Evolutionary conservation across 2,329 filamentous ascomycete genomes (phyloP).

Genomic region (Tolypocladium album): DNA sequence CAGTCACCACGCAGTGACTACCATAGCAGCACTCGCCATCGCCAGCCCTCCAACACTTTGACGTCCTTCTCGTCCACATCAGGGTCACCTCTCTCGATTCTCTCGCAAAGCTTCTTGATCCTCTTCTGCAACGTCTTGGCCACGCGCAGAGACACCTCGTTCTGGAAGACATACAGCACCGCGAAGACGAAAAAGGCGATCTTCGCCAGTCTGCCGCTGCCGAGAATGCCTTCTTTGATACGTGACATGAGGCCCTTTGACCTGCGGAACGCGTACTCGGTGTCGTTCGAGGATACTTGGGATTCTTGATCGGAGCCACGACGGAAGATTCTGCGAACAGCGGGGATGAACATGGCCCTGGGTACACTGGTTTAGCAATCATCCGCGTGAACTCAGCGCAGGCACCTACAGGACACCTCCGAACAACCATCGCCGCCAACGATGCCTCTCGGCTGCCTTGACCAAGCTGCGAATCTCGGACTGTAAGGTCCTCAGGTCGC

Average conservation of each 20-base stretch:
- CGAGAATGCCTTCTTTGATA: slow-evolving; percentile 33
- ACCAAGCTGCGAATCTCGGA: slow-evolving; percentile 31
- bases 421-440: slow-evolving; percentile 42
- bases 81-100: slow-evolving; percentile 36
- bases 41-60: slow-evolving; percentile 40
- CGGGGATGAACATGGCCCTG: slow-evolving; percentile 41
- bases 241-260: slow-evolving; percentile 39
- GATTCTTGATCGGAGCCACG: slow-evolving; percentile 27
- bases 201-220: slow-evolving; percentile 34
- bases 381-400: background rate
- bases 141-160: slow-evolving; percentile 45
- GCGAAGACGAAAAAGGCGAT: slow-evolving; percentile 45
- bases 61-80: slow-evolving; percentile 37
- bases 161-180: slow-evolving; percentile 47
- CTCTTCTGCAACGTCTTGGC: slow-evolving; percentile 40
- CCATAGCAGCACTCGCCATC: slow-evolving; percentile 39
- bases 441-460: slow-evolving; percentile 32
- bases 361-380: background rate
- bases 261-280: slow-evolving; percentile 45
- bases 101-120: slow-evolving; percentile 33
- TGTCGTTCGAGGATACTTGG: slow-evolving; percentile 33
- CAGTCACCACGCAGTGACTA: background rate
- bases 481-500: slow-evolving; percentile 32
- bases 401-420: slow-evolving; percentile 38
- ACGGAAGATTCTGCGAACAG: slow-evolving; percentile 40